Evolutionary conservation across 2,329 filamentous ascomycete species (phyloP), one percentile per base, ranked within the genome.

Genomic region (Diplocarpon mali): DNA sequence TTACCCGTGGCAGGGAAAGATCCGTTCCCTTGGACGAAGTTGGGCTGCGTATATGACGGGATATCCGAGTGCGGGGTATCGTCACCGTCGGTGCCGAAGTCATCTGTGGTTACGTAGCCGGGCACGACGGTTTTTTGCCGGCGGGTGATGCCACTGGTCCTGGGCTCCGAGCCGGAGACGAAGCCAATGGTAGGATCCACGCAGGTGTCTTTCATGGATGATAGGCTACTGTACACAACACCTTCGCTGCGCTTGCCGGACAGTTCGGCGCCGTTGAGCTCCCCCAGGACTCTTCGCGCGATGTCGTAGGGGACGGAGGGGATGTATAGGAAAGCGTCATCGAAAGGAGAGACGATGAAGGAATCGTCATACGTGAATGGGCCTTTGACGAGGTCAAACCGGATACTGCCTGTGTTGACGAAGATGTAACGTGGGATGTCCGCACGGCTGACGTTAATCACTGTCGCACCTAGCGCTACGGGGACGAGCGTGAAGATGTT

Each of bases 371-470:
- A 78, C 0, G 90, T 95, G 60, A 95, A 95, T 0, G 80, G 72
- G 0, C 90, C 90, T 62, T 89, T 78, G 70, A 95, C 93, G 48
- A 96, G 84, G 63, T 96, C 90, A 63, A 96, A 96, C 16, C 90
- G 84, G 49, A 96, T 79, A 5, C 84, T 85, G 27, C 90, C 90
- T 0, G 86, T 94, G 65, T 96, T 96, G 46, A 85, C 70, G 46
- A 95, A 76, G 32, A 82, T 78, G 12, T 95, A 67, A 3, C 78
- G 73, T 6, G 87, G 72, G 36, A 73, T 71, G 40, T 79, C 71
- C 11, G 71, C 67, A 2, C 81, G 71, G 27, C 70, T 66, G 29
- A 73, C 59, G 45, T 78, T 79, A 46, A 69, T 65, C 1, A 80
- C 67, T 35, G 75, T 75, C 0, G 86, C 85, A 0, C 95, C 69